Evolutionary conservation across 768 basidiomycete genomes (phyloP), one percentile per base, ranked within the genome.

Genomic region (Piloderma croceum): DNA sequence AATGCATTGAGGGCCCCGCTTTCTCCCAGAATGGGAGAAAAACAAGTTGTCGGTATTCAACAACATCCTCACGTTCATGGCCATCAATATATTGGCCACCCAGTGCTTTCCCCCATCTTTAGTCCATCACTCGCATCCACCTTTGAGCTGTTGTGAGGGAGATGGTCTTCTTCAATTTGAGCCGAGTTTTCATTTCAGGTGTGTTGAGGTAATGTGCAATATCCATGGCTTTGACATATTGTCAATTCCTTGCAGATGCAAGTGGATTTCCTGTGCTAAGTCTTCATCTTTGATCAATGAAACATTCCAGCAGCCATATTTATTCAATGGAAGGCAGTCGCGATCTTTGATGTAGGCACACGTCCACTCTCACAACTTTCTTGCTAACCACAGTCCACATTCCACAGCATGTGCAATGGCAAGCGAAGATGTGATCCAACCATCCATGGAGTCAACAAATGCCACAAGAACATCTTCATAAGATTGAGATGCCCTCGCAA

Each of bases 81-180:
- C 61, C 60, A 54, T 65, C 59, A 7, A 48, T 36, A 48, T 59
- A 64, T 39, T 54, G 44, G 3, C 56, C 61, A 7, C 47, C 48
- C 6, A 38, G 38, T 6, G 47, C 40, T n/a, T 40, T 24, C 11
- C 17, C 40, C 54, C 50, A 62, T 23, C 43, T 27, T 32, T 55
- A 60, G 6, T 45, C 51, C 17, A 61, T 34, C 6, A 34, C 41
- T 9, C 43, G 23, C 45, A 64, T 43, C 50, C 56, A 63, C 1
- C 44, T 21, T 22, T 44, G 35, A 5, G 59, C 63, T 10, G 56
- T 61, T 11, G 34, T 20, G 10, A 51, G 17, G 3, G 42, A 40
- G 19, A 60, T 55, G 4, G 40, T 43, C 41, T 46, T 46, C 15
- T 47, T 39, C 5, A 55, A 40, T 6, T 38, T 43, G 25, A 46